Conservation (phyloP, 179 eudicot species). For the Vitellaria paradoxa region DNA sequence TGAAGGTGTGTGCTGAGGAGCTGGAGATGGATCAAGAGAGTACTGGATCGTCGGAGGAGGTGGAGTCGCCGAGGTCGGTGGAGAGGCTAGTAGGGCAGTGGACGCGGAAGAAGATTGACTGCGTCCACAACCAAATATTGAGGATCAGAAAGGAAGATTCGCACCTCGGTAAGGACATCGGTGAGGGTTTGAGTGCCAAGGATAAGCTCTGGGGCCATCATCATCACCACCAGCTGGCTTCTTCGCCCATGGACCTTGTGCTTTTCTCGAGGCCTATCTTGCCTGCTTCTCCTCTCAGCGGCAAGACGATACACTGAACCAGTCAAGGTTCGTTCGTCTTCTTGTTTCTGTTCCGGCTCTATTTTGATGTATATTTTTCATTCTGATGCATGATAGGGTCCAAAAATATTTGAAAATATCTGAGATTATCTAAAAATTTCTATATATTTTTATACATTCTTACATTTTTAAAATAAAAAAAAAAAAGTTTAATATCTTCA, state of each 20-base stretch:
- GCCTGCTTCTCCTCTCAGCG: conserved; percentile 25
- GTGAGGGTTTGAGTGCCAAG: background rate
- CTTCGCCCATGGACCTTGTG: conserved; percentile 12
- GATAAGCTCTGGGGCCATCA: background rate
- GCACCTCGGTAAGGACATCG: conserved; percentile 10
- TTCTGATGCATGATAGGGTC: too few relatives aligned
- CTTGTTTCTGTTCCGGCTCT: background rate
- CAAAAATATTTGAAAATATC: too few relatives aligned
- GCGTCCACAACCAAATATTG: conserved; percentile 20
- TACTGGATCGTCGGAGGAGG: conserved; percentile 13
- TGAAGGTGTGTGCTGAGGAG: conserved; percentile 6
- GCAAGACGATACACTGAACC: background rate
- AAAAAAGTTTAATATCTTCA: too few relatives aligned
- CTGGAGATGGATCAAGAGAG: conserved; percentile 18
- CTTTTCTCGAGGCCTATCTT: conserved; percentile 19
- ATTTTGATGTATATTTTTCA: too few relatives aligned
- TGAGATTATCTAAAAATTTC: too few relatives aligned
- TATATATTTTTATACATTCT: too few relatives aligned
- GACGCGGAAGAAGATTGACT: conserved; percentile 3
- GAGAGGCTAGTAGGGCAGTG: conserved; percentile 7
- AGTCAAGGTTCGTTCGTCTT: background rate
- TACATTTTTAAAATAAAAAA: too few relatives aligned
- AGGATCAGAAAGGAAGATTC: conserved; percentile 23
- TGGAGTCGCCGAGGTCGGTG: conserved; percentile 15
- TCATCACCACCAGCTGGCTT: background rate